Evolutionary conservation across 1,139 yeast genomes (phyloP).

Genomic region (Kodamaea fungicola): DNA sequence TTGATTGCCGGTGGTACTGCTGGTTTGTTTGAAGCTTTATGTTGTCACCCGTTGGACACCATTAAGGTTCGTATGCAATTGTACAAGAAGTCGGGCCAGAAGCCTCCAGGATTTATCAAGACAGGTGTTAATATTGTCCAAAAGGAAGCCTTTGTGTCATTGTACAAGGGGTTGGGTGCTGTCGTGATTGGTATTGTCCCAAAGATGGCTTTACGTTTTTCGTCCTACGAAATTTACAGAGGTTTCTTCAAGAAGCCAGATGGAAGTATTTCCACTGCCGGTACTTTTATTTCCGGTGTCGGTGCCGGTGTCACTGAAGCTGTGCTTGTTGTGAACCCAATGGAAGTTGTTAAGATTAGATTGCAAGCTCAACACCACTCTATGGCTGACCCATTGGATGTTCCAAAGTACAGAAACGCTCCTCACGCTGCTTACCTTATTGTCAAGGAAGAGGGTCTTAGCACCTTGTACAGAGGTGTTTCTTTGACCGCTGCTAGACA

Average conservation of each 20-base stretch:
- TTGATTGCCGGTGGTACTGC: constrained; percentile 96
- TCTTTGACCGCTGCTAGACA: constrained; percentile 95
- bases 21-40: constrained; percentile 91
- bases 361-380: constrained; percentile 95
- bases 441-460: constrained; percentile 85
- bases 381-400: constrained; percentile 74
- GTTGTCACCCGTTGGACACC: constrained; percentile 94
- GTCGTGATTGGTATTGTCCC: constrained; percentile 97
- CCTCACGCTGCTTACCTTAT: constrained; percentile 86
- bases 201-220: constrained; percentile 95
- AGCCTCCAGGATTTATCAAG: constrained; percentile 78
- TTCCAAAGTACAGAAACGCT: constrained; percentile 88
- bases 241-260: constrained; percentile 60
- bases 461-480: constrained; percentile 90
- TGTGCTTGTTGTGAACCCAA: constrained; percentile 89
- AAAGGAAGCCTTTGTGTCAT: constrained; percentile 79
- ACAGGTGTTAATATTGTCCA: constrained; percentile 79
- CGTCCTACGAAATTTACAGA: constrained; percentile 89
- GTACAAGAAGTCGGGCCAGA: constrained; percentile 58
- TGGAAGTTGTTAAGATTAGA: constrained; percentile 95
- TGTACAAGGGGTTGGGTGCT: constrained; percentile 95
- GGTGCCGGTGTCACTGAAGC: constrained; percentile 99
- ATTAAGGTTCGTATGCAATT: constrained; percentile 97
- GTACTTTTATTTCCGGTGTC: constrained; percentile 87
- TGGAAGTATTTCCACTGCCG: constrained; percentile 67